Percentiles rank a stretch among this genome's conserved stretches.
phyloP scores from a whole-genome alignment of 306 rosid genomes.

The Prosopis cineraria region DNA sequence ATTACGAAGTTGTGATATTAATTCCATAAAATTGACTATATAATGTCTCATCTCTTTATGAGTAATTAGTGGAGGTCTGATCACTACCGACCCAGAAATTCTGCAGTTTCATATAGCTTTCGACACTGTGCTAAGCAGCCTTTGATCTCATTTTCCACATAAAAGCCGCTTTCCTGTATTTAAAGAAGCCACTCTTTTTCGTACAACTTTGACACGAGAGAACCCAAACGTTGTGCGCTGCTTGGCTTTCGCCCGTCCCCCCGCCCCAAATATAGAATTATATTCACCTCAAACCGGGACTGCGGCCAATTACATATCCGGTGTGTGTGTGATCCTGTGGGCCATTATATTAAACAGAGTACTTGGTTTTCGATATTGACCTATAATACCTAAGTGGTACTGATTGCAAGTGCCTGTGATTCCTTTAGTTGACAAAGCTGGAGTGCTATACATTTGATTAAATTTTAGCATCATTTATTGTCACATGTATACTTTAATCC shows the following conservation, averaged over 20 bases:
- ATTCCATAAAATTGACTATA: background rate
- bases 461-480: background rate
- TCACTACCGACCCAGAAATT: slow-evolving; percentile 30
- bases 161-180: slow-evolving; percentile 18
- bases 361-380: background rate
- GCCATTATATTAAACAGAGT: background rate
- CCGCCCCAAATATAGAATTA: too few relatives aligned
- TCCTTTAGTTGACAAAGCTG: background rate
- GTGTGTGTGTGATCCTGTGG: background rate
- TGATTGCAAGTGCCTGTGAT: background rate
- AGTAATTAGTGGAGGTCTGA: slow-evolving; percentile 24
- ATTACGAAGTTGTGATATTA: background rate
- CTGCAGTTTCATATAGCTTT: slow-evolving; percentile 35
- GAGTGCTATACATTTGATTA: background rate
- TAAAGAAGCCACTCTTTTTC: slow-evolving; percentile 28
- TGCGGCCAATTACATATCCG: background rate
- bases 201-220: slow-evolving; percentile 9
- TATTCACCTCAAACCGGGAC: slow-evolving; percentile 18
- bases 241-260: background rate
- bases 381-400: background rate
- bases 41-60: background rate
- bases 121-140: slow-evolving; percentile 22
- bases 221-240: background rate
- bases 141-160: slow-evolving; percentile 11
- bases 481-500: background rate